These are phyloP conservation scores for Magnusiomyces suaveolens DNA, from an alignment of 1,139 yeast species.

Conservation along the genomic window DNA sequence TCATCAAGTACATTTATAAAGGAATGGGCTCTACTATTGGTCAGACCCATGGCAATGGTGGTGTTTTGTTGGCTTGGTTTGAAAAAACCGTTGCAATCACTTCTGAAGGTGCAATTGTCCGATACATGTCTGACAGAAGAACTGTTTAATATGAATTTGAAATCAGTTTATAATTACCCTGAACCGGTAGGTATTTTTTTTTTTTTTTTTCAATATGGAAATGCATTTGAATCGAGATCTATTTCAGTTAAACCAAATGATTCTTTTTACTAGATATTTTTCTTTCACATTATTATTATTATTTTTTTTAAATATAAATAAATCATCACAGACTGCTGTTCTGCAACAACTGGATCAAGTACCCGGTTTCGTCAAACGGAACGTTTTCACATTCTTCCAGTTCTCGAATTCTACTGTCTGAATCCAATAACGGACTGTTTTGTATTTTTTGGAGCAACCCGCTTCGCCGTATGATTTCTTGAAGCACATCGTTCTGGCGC, in stretches of 20 bases:
- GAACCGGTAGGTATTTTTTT: no score
- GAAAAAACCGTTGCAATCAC: constrained; percentile 77
- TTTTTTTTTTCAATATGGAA: neutral
- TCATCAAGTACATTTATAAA: constrained; percentile 77
- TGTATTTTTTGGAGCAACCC: neutral
- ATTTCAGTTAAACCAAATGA: no score
- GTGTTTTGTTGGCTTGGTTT: constrained; percentile 79
- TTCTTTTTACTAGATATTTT: no score
- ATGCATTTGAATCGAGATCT: neutral
- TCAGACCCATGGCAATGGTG: constrained; percentile 75
- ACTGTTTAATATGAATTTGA: constrained; percentile 40
- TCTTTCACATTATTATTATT: no score
- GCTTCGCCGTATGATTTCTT: neutral
- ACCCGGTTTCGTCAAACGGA: neutral
- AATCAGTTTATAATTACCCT: no score
- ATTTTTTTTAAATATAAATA: no score
- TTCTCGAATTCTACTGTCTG: no score
- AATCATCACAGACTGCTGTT: neutral
- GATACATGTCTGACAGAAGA: constrained; percentile 78
- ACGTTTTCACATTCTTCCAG: no score
- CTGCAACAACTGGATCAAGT: neutral
- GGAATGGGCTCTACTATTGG: constrained; percentile 64
- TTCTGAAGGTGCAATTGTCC: constrained; percentile 83
- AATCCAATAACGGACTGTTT: no score
- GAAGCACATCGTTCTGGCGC: neutral